These are phyloP conservation scores for Calonectria pauciramosa DNA, from an alignment of 2,329 filamentous ascomycete species.

Conservation along the genomic window DNA sequence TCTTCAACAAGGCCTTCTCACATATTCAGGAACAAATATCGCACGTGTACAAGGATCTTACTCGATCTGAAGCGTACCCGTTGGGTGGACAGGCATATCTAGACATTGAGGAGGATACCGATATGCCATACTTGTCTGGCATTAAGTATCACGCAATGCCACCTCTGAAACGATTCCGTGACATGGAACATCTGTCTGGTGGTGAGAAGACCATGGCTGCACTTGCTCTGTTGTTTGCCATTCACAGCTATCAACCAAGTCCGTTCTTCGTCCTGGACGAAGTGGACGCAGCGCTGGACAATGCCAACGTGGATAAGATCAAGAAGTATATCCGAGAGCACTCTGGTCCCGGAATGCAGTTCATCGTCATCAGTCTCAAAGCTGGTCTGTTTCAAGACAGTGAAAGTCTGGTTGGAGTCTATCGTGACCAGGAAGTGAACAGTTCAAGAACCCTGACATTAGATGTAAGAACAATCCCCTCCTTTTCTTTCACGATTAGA, in stretches of 20 bases:
- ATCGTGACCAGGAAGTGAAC: conserved; percentile 94
- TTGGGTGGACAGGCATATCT: conserved; percentile 92
- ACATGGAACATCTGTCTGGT: conserved; percentile 98
- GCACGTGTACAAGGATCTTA: conserved; percentile 95
- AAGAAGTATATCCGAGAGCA: conserved; percentile 97
- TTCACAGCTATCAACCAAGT: conserved; percentile 94
- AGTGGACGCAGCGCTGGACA: conserved; percentile 97
- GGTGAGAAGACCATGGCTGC: conserved; percentile 99
- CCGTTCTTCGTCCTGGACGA: conserved; percentile 99
- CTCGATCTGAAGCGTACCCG: conserved; percentile 89
- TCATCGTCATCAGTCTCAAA: conserved; percentile 98
- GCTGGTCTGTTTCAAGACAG: conserved; percentile 96
- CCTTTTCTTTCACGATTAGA: background rate
- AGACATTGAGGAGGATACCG: conserved; percentile 93
- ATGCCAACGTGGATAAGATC: conserved; percentile 95
- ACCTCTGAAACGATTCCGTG: conserved; percentile 95
- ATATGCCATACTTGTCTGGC: conserved; percentile 94
- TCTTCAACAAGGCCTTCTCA: conserved; percentile 95
- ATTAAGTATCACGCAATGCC: conserved; percentile 99
- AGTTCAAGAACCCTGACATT: conserved; percentile 91
- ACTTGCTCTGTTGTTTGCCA: conserved; percentile 94
- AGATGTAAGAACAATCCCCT: conserved; percentile 78
- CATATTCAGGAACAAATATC: conserved; percentile 97
- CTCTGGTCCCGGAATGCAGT: conserved; percentile 97
- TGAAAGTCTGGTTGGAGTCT: conserved; percentile 95